Conservation (phyloP, 139 green algal species). For the Chlamydomonas sphaeroides region DNA sequence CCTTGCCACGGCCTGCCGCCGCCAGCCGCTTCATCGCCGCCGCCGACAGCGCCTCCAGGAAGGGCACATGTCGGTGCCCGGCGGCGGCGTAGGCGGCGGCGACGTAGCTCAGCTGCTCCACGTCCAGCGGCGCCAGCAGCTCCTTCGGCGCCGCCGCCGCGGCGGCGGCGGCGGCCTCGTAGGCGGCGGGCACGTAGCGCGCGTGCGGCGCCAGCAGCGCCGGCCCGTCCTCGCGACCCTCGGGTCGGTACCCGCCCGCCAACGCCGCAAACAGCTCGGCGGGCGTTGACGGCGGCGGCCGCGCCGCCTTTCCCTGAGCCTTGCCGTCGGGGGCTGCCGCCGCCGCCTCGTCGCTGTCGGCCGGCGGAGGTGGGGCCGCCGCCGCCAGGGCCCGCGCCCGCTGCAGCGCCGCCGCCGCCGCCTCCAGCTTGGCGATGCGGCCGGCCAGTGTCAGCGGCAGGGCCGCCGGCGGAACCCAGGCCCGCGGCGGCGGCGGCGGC, state of each 20-base stretch:
- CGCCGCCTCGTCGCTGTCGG: too few species aligned
- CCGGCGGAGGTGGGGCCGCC: too few species aligned
- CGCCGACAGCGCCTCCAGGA: not conserved
- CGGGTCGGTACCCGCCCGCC: too few species aligned
- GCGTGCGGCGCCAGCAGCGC: not conserved
- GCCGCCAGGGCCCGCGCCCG: too few species aligned
- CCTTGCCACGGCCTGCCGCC: not conserved
- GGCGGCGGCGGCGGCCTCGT: not conserved
- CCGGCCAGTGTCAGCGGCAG: constrained; percentile 20
- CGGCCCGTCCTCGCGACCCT: constrained; percentile 9
- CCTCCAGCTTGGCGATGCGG: not conserved
- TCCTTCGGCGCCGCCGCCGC: not conserved
- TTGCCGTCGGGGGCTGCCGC: too few species aligned
- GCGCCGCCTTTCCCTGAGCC: too few species aligned
- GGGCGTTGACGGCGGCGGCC: too few species aligned
- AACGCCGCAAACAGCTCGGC: too few species aligned
- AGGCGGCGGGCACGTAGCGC: not conserved
- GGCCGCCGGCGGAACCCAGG: not conserved
- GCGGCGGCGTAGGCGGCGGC: constrained; percentile 22
- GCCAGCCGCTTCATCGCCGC: not conserved
- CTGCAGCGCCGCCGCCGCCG: not conserved
- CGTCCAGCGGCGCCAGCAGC: not conserved
- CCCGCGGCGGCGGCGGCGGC: not conserved
- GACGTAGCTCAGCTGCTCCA: constrained; percentile 13
- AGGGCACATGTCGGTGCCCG: not conserved